These are phyloP conservation scores for Lentinula sp. DNA, from an alignment of 768 basidiomycete genomes.

Conservation along the genomic window DNA sequence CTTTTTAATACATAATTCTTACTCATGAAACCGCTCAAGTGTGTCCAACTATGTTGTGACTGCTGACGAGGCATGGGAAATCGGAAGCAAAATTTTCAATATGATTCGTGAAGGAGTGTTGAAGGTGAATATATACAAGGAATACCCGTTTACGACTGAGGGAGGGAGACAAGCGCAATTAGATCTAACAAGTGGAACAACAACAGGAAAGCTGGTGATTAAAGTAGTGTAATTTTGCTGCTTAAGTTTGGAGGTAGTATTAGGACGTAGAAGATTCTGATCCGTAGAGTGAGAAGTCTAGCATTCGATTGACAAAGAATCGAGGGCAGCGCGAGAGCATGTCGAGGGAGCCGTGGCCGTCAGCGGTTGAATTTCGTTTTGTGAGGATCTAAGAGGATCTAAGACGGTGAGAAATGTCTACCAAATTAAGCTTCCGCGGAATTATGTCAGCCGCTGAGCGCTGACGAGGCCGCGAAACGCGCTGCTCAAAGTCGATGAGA, in stretches of 20 bases:
- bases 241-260: too few relatives aligned
- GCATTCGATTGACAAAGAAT: too few relatives aligned
- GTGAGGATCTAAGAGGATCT: too few relatives aligned
- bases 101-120: slow-evolving; percentile 54
- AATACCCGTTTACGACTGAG: slow-evolving; percentile 81
- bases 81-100: slow-evolving; percentile 59
- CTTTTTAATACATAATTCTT: neutral
- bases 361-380: too few relatives aligned
- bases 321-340: too few relatives aligned
- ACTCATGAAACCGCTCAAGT: slow-evolving; percentile 27
- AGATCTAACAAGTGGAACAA: slow-evolving; percentile 73
- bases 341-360: too few relatives aligned
- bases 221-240: neutral
- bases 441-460: neutral
- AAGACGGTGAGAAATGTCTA: neutral
- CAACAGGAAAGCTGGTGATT: slow-evolving; percentile 60
- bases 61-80: slow-evolving; percentile 63
- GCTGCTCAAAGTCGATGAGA: neutral
- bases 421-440: neutral
- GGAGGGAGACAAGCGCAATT: slow-evolving; percentile 72
- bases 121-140: slow-evolving; percentile 63
- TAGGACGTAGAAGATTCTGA: neutral
- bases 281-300: neutral
- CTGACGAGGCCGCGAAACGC: neutral
- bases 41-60: slow-evolving; percentile 69